A percentile compares a stretch with the other conserved stretches of the same genome.
phyloP scores from a whole-genome alignment of 805 yeast species.

The Monosporozyma siamensis region DNA sequence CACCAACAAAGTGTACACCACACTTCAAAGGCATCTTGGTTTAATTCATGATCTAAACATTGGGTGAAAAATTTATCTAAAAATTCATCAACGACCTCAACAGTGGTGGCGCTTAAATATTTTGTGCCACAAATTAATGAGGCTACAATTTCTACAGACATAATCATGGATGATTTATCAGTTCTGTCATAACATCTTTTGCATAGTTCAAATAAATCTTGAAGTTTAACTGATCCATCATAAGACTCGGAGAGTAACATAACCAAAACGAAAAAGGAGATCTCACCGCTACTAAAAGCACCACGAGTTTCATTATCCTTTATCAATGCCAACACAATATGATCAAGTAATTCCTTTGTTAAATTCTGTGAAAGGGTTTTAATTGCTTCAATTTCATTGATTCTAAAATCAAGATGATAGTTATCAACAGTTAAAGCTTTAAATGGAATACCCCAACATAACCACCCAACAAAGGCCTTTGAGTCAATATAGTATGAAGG shows the following conservation, averaged over 20 bases:
- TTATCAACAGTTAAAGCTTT: conserved; percentile 28
- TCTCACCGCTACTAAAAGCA: conserved; percentile 57
- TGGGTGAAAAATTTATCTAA: too few relatives aligned
- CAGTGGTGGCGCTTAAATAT: conserved; percentile 33
- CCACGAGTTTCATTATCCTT: conserved; percentile 64
- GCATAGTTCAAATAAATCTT: conserved; percentile 46
- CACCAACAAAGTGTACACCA: conserved; percentile 78
- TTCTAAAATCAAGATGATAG: conserved; percentile 33
- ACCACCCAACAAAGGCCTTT: conserved; percentile 52
- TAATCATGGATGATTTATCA: conserved; percentile 74
- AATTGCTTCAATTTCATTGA: conserved; percentile 37
- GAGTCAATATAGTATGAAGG: conserved; percentile 53
- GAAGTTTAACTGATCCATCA: conserved; percentile 31
- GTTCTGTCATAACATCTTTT: conserved; percentile 46
- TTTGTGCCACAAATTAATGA: conserved; percentile 51
- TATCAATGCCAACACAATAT: conserved; percentile 42
- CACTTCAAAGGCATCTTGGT: conserved; percentile 62
- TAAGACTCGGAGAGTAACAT: conserved; percentile 41
- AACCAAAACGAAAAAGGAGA: conserved; percentile 45
- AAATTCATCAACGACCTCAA: conserved; percentile 37
- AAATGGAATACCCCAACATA: conserved; percentile 63
- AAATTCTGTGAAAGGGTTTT: conserved; percentile 37
- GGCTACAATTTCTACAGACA: conserved; percentile 58
- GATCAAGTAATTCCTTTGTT: conserved; percentile 50
- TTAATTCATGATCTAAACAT: conserved; percentile 48